Percentiles rank a stretch among this genome's conserved stretches.
Conservation (phyloP, 495 filamentous ascomycete genomes). For the Podospora didyma region DNA sequence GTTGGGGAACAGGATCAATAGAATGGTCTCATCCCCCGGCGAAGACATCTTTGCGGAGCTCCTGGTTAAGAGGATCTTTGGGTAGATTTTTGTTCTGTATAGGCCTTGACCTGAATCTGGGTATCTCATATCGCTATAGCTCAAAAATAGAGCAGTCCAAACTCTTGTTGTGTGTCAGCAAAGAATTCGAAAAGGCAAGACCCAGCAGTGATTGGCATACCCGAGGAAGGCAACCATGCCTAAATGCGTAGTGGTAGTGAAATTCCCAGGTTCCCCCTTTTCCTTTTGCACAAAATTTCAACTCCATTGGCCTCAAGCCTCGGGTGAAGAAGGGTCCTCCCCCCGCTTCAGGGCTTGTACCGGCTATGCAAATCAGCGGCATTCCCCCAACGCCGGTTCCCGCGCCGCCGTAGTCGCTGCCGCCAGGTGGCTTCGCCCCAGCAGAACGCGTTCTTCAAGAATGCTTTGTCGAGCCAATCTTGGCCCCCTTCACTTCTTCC, state of each 20-base stretch:
- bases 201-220: conserved; percentile 17
- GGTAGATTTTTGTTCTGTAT: conserved; percentile 13
- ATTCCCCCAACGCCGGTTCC: too few relatives aligned
- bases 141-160: conserved; percentile 18
- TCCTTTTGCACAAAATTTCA: too few relatives aligned
- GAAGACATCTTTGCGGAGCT: conserved; percentile 47
- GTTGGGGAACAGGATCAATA: conserved; percentile 73
- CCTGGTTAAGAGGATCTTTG: conserved; percentile 48
- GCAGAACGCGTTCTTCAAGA: conserved; percentile 16
- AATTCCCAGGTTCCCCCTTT: too few relatives aligned
- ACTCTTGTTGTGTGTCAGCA: conserved; percentile 17
- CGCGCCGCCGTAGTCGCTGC: neutral
- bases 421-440: neutral
- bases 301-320: too few relatives aligned
- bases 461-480: conserved; percentile 78
- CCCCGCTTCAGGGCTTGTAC: too few relatives aligned
- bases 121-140: conserved; percentile 21
- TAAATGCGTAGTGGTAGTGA: too few relatives aligned
- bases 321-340: too few relatives aligned
- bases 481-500: conserved; percentile 79
- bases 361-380: too few relatives aligned
- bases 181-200: neutral
- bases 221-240: conserved; percentile 8
- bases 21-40: conserved; percentile 59
- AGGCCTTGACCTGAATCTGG: conserved; percentile 8